Percentiles rank a stretch among this genome's conserved stretches.
phyloP scores from a whole-genome alignment of 208 protist genomes.

The Tritrichomonas musculus region DNA sequence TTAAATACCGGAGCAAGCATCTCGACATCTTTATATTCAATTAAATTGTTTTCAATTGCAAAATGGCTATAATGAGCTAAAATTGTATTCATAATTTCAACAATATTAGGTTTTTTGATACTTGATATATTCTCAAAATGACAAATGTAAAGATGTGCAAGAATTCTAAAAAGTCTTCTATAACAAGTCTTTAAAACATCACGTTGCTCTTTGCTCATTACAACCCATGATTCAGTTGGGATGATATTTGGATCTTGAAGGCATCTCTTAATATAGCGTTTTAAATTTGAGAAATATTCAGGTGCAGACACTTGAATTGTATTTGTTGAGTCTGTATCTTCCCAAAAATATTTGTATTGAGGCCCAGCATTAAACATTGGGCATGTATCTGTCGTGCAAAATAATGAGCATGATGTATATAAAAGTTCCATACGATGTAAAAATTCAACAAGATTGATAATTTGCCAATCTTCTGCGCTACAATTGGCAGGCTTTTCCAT shows the following conservation, averaged over 20 bases:
- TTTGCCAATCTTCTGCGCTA: background rate
- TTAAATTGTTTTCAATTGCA: background rate
- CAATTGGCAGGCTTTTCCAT: background rate
- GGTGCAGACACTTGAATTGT: background rate
- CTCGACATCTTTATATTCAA: background rate
- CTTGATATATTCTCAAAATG: background rate
- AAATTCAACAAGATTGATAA: background rate
- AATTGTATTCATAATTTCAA: background rate
- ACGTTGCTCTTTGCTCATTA: background rate
- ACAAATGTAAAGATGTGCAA: background rate
- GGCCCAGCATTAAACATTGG: constrained; percentile 3
- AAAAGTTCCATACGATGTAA: background rate
- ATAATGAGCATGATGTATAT: background rate
- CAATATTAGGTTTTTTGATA: background rate
- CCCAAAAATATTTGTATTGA: background rate
- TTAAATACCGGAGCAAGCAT: background rate
- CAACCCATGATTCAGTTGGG: background rate
- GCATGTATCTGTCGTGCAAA: background rate
- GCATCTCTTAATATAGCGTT: background rate
- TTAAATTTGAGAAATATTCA: background rate
- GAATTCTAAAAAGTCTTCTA: background rate
- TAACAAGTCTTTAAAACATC: background rate
- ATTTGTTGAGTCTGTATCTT: background rate
- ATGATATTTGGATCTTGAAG: background rate
- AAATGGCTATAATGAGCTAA: background rate